Conservation (phyloP, 2,329 filamentous ascomycete species). For the Ceratocystis huliohia region DNA sequence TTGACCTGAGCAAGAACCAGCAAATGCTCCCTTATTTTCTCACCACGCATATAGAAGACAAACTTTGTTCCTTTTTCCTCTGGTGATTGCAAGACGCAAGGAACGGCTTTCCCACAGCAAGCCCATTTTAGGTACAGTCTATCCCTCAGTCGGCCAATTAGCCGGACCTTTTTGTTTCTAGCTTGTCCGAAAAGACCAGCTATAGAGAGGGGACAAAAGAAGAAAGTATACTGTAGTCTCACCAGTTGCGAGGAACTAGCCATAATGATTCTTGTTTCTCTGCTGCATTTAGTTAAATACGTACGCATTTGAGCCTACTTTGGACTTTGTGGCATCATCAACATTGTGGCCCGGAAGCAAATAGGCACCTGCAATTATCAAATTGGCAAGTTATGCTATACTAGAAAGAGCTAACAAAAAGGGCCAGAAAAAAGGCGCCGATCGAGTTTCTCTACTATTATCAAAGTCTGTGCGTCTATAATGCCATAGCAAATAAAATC, state of each 20-base stretch:
- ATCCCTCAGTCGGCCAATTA: conserved; percentile 1
- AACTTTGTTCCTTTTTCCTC: not conserved
- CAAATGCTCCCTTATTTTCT: not conserved
- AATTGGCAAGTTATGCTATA: not conserved
- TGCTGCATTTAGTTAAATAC: too few species aligned
- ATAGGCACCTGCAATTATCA: not conserved
- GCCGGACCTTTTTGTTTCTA: not conserved
- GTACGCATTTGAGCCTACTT: too few species aligned
- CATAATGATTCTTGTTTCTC: too few species aligned
- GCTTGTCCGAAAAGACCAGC: not conserved
- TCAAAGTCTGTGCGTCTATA: conserved; percentile 5
- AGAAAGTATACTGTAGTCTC: not conserved
- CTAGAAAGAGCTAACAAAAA: not conserved
- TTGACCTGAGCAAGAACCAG: conserved; percentile 1
- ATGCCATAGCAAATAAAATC: not conserved
- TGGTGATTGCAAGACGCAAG: not conserved
- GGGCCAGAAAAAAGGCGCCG: not conserved
- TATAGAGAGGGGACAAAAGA: not conserved
- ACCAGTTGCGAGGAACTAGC: too few species aligned
- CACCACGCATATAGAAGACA: not conserved
- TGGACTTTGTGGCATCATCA: not conserved
- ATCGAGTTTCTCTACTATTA: not conserved
- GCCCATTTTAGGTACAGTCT: not conserved
- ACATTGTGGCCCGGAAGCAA: not conserved
- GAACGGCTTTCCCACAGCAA: not conserved